phyloP scores from a whole-genome alignment of 306 rosid genomes.

The Comarum palustre region DNA sequence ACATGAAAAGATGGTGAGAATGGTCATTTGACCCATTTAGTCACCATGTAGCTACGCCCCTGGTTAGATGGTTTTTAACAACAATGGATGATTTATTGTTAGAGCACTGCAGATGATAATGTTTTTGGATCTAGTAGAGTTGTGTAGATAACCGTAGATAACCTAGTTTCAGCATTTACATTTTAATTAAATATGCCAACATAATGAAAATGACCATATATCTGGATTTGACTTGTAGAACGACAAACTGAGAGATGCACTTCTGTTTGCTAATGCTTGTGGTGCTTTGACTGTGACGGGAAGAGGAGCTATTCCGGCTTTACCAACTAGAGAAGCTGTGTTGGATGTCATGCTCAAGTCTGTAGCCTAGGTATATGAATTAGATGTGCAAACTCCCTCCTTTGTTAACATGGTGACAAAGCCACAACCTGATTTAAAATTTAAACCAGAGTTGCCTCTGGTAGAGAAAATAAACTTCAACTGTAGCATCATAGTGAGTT shows the following conservation, averaged over 20 bases:
- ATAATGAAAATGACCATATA: background rate
- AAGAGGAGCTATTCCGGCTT: constrained; percentile 97
- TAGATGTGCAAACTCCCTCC: constrained; percentile 17
- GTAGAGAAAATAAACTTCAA: background rate
- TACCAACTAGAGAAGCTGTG: constrained; percentile 80
- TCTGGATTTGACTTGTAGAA: constrained; percentile 49
- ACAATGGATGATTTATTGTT: background rate
- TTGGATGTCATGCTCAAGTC: constrained; percentile 52
- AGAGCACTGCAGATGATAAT: background rate
- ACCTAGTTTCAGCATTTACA: background rate
- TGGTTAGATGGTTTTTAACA: background rate
- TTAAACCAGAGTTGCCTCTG: background rate
- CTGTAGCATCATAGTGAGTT: background rate
- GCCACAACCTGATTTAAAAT: background rate
- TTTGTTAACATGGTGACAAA: constrained; percentile 22
- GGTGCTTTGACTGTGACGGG: constrained; percentile 87
- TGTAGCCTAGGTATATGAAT: constrained; percentile 32
- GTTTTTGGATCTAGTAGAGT: background rate
- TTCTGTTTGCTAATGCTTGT: constrained; percentile 82
- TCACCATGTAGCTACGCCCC: too few species aligned
- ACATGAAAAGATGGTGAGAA: too few species aligned
- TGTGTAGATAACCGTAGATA: background rate
- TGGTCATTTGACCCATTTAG: too few species aligned
- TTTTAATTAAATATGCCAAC: background rate
- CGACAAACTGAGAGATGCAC: constrained; percentile 77